A percentile compares a stretch with the other conserved stretches of the same genome.
Evolutionary conservation across 805 yeast species (phyloP).

Genomic region (Sugiyamaella lignohabitans): DNA sequence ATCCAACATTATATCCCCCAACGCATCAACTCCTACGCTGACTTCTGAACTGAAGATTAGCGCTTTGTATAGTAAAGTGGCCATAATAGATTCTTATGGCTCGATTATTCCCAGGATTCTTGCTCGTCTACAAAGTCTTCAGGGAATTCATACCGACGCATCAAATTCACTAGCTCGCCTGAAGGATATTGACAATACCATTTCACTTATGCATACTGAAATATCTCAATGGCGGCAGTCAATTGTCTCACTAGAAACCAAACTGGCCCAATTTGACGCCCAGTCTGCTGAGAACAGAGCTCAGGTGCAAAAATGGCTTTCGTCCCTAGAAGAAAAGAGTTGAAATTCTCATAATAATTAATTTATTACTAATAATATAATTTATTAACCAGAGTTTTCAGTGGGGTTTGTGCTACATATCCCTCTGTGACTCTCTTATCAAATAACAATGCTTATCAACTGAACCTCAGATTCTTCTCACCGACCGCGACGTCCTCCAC

Average conservation of each 20-base stretch:
- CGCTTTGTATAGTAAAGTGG: slow-evolving; percentile 12
- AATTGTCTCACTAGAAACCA: slow-evolving; percentile 9
- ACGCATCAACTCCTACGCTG: background rate
- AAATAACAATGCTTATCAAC: no score
- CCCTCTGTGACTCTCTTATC: no score
- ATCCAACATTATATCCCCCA: background rate
- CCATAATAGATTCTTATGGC: slow-evolving; percentile 6
- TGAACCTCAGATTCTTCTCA: no score
- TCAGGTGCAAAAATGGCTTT: slow-evolving; percentile 10
- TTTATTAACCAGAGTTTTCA: no score
- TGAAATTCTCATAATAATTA: no score
- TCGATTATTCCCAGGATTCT: slow-evolving; percentile 13
- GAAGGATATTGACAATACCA: slow-evolving; percentile 11
- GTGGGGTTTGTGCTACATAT: no score
- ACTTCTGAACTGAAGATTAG: slow-evolving; percentile 6
- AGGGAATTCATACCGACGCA: slow-evolving; percentile 19
- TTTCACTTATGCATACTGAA: slow-evolving; percentile 7
- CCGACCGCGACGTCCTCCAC: no score
- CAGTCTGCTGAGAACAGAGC: slow-evolving; percentile 1
- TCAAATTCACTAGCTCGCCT: slow-evolving; percentile 7
- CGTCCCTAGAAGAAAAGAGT: background rate
- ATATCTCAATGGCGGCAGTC: slow-evolving; percentile 13
- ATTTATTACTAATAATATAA: no score
- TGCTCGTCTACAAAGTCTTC: slow-evolving; percentile 15
- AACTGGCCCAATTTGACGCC: slow-evolving; percentile 1